A percentile compares a stretch with the other conserved stretches of the same genome.
Evolutionary conservation across 1,139 yeast species (phyloP).

Genomic region (Williopsis jadinii): DNA sequence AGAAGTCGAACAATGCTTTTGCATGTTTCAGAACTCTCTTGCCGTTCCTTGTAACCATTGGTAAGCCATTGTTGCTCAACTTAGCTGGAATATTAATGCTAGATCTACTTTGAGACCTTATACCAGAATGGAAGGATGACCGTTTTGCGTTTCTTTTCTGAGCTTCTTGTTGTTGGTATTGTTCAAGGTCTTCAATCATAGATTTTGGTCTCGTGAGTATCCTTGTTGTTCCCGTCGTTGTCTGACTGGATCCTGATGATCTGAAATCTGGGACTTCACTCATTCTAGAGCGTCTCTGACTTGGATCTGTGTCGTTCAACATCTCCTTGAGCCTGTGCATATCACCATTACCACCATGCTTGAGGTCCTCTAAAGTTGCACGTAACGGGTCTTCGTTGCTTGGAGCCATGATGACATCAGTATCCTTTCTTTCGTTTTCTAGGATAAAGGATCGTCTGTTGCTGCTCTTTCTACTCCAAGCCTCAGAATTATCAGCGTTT

Average conservation of each 20-base stretch:
- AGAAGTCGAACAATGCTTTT: slow-evolving; percentile 64
- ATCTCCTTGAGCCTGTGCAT: slow-evolving; percentile 25
- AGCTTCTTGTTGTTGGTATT: slow-evolving; percentile 13
- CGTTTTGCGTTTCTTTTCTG: slow-evolving; percentile 23
- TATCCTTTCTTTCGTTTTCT: slow-evolving; percentile 4
- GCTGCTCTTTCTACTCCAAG: slow-evolving; percentile 9
- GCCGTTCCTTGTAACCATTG: slow-evolving; percentile 35
- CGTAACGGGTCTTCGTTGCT: slow-evolving; percentile 38
- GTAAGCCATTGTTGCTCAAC: slow-evolving; percentile 24
- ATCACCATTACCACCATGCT: slow-evolving; percentile 58
- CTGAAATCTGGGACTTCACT: slow-evolving; percentile 16
- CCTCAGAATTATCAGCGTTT: slow-evolving; percentile 13
- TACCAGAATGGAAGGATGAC: slow-evolving; percentile 22
- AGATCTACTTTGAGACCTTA: slow-evolving; percentile 20
- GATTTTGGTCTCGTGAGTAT: slow-evolving; percentile 34
- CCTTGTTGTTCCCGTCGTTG: slow-evolving; percentile 15
- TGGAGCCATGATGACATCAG: slow-evolving; percentile 3
- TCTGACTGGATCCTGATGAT: slow-evolving; percentile 25
- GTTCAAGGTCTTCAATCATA: slow-evolving; percentile 26
- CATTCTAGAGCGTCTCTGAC: slow-evolving; percentile 1
- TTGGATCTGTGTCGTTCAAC: slow-evolving; percentile 4
- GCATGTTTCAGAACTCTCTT: slow-evolving; percentile 52
- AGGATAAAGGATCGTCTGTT: slow-evolving; percentile 19
- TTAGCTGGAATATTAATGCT: slow-evolving; percentile 23
- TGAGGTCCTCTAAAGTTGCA: slow-evolving; percentile 59